Evolutionary conservation across 163 green algal genomes (phyloP), one percentile per base, ranked within the genome.

Genomic region (Chloromonas sp.): DNA sequence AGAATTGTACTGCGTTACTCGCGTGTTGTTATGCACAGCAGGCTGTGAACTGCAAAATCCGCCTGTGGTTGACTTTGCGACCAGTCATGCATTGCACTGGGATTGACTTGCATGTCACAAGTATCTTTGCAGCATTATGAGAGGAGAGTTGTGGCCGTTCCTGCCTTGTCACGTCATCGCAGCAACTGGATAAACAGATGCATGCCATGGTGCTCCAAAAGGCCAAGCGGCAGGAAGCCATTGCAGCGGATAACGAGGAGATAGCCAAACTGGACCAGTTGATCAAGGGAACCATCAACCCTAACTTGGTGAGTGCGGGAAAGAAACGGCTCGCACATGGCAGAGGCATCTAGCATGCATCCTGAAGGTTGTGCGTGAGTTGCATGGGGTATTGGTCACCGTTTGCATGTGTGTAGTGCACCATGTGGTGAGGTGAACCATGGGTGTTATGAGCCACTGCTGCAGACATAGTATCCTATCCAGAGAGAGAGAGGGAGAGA

Each of bases 121-220:
- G 36, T 36, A 36, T 36, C 36, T 36, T 36, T 36, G 36, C 36
- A 36, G 36, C 36, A 36, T 36, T 36, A 36, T 36, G 36, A 36
- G 36, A 36, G 36, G 36, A 36, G 36, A 36, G 36, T 36, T 36
- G 36, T 36, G 36, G 36, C 36, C 36, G 36, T 36, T 36, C 36
- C 36, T 36, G 36, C 36, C 36, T 36, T 36, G 36, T 36, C 36
- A 36, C 36, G 36, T 36, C 36, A 36, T 36, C 36, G 59, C 89
- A 92, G 87, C 85, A 92, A 87, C 82, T 92, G 60, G 89, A 92
- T 79, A 89, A 88, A 58, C 85, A 88, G 36, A 92, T 92, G 89
- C 88, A 92, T 59, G 84, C 83, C 1, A 87, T 92, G 78, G 83
- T 92, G 84, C 62, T 83, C 0, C 60, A 90, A 81, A 90, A 89